phyloP scores from a whole-genome alignment of 202 grass and related monocot genomes.

The Panicum virgatum region DNA sequence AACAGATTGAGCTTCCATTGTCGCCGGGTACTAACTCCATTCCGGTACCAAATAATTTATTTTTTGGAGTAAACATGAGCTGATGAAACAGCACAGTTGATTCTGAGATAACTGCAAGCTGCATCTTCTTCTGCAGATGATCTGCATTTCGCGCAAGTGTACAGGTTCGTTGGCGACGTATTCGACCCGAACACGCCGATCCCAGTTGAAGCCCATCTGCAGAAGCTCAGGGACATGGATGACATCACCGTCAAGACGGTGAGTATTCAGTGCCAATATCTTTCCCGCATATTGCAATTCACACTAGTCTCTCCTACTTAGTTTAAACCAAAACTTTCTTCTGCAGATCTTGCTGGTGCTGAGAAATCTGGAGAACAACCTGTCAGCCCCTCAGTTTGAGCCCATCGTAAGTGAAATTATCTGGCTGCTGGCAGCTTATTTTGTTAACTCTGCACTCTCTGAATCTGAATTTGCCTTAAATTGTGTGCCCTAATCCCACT shows the following conservation, averaged over 20 bases:
- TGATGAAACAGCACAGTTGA: no score
- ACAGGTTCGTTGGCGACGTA: conserved; percentile 82
- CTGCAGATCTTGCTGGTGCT: conserved; percentile 73
- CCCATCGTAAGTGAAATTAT: conserved; percentile 55
- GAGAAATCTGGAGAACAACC: conserved; percentile 67
- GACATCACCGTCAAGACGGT: conserved; percentile 65
- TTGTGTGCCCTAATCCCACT: background rate
- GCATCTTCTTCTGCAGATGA: conserved; percentile 39
- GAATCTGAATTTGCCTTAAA: background rate
- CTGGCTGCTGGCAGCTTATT: background rate
- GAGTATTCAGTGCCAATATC: conserved; percentile 1
- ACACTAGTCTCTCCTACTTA: background rate
- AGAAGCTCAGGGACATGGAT: conserved; percentile 73
- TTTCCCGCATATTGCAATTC: background rate
- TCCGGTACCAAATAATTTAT: background rate
- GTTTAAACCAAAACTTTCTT: background rate
- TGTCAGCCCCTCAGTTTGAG: conserved; percentile 53
- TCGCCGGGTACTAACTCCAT: conserved; percentile 25
- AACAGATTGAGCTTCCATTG: conserved; percentile 47
- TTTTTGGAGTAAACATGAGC: background rate
- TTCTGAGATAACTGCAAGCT: background rate
- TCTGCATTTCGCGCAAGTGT: conserved; percentile 62
- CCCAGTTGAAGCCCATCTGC: conserved; percentile 46
- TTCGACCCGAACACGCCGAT: conserved; percentile 64
- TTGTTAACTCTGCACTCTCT: background rate